Conservation (phyloP, 805 yeast genomes). For the Blastobotrys robertii region DNA sequence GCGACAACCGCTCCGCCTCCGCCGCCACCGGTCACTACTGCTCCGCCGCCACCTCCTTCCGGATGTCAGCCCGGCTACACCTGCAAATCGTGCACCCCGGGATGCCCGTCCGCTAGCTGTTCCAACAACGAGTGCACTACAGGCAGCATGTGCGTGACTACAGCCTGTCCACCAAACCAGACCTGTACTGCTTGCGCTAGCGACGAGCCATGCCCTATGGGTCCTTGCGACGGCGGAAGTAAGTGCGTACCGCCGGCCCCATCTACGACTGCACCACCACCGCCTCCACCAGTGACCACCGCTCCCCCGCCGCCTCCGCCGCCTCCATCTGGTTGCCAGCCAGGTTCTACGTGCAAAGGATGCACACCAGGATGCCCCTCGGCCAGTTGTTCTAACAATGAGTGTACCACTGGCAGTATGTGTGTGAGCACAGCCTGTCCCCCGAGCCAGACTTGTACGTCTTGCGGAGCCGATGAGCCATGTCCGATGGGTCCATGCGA, state of each 20-base stretch:
- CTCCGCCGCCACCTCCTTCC: neutral
- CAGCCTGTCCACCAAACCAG: neutral
- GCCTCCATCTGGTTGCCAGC: neutral
- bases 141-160: neutral
- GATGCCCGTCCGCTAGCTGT: neutral
- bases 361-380: too few species aligned
- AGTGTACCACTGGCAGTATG: too few species aligned
- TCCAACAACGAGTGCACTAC: constrained; percentile 4
- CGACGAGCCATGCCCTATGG: too few species aligned
- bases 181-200: too few species aligned
- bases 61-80: constrained; percentile 3
- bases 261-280: constrained; percentile 2
- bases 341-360: neutral
- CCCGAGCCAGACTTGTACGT: too few species aligned
- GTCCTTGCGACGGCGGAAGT: neutral
- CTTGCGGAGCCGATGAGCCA: too few species aligned
- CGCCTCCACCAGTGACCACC: neutral
- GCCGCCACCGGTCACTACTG: constrained; percentile 1
- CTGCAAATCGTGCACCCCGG: constrained; percentile 1
- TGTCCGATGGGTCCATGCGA: too few species aligned
- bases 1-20: neutral
- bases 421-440: too few species aligned
- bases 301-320: constrained; percentile 1
- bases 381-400: too few species aligned
- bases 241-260: neutral